Evolutionary conservation across 352 stramenopile genomes (phyloP).

Genomic region (Pythium chondricola): DNA sequence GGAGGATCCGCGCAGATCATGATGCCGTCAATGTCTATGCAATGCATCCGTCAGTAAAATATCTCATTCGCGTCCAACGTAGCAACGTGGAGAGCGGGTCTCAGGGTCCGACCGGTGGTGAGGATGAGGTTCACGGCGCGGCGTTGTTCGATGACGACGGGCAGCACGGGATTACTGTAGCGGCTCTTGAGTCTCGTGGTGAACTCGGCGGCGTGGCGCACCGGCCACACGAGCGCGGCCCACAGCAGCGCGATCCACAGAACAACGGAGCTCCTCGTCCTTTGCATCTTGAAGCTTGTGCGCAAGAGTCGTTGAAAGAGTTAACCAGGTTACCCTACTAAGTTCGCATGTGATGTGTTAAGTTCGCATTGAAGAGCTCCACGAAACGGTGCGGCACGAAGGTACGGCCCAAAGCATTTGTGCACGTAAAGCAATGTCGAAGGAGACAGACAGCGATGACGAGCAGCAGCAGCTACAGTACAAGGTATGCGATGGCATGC

Average conservation of each 20-base stretch:
- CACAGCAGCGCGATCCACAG: background rate
- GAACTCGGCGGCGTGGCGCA: background rate
- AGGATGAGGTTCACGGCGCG: slow-evolving; percentile 31
- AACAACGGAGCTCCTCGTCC: background rate
- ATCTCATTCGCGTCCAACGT: too few species aligned
- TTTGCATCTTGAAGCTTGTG: slow-evolving; percentile 15
- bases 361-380: slow-evolving; percentile 16
- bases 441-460: slow-evolving; percentile 80
- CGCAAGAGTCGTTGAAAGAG: background rate
- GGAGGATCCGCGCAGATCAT: slow-evolving; percentile 29
- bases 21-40: slow-evolving; percentile 31
- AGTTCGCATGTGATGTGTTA: slow-evolving; percentile 1
- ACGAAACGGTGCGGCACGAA: slow-evolving; percentile 12
- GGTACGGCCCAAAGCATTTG: background rate
- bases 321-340: slow-evolving; percentile 3
- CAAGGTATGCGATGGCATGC: slow-evolving; percentile 40
- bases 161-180: slow-evolving; percentile 35
- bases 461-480: slow-evolving; percentile 84
- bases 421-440: slow-evolving; percentile 41
- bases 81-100: background rate
- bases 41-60: too few species aligned
- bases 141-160: slow-evolving; percentile 24
- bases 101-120: slow-evolving; percentile 23
- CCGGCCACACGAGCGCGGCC: background rate
- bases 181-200: slow-evolving; percentile 30